Percentiles rank a stretch among this genome's conserved stretches.
Conservation (phyloP, 192 early-diverging fungal species). For the Coemansia sp. region DNA sequence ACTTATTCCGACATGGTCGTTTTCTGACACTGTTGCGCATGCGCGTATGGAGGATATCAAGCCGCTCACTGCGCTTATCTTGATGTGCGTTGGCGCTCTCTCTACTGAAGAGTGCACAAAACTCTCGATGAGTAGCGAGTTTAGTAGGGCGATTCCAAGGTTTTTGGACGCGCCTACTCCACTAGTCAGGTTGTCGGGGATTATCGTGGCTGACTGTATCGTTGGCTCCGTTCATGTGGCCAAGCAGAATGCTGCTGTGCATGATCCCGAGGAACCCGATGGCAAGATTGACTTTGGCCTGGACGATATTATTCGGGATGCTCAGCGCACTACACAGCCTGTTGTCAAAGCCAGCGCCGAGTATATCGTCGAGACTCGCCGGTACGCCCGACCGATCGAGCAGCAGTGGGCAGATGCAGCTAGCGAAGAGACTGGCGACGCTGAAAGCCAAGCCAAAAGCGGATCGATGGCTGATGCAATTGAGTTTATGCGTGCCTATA, state of each 20-base stretch:
- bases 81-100: constrained; percentile 31
- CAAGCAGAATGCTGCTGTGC: neutral
- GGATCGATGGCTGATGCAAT: constrained; percentile 17
- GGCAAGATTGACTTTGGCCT: constrained; percentile 41
- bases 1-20: constrained; percentile 40
- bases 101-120: constrained; percentile 9
- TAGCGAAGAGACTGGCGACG: neutral
- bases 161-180: constrained; percentile 44
- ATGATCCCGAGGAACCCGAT: neutral
- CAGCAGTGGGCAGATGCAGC: constrained; percentile 17
- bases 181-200: constrained; percentile 33
- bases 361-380: constrained; percentile 36
- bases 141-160: constrained; percentile 37
- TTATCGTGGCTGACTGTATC: constrained; percentile 40
- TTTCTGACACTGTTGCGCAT: constrained; percentile 16
- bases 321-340: constrained; percentile 7
- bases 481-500: constrained; percentile 13
- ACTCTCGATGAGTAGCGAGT: constrained; percentile 28
- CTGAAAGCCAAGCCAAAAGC: neutral
- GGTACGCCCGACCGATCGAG: constrained; percentile 15
- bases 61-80: constrained; percentile 25
- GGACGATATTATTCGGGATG: constrained; percentile 44
- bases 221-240: neutral
- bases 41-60: constrained; percentile 15
- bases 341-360: constrained; percentile 28